These are phyloP conservation scores for Hygrophorus russula DNA, from an alignment of 768 basidiomycete genomes.

Conservation along the genomic window DNA sequence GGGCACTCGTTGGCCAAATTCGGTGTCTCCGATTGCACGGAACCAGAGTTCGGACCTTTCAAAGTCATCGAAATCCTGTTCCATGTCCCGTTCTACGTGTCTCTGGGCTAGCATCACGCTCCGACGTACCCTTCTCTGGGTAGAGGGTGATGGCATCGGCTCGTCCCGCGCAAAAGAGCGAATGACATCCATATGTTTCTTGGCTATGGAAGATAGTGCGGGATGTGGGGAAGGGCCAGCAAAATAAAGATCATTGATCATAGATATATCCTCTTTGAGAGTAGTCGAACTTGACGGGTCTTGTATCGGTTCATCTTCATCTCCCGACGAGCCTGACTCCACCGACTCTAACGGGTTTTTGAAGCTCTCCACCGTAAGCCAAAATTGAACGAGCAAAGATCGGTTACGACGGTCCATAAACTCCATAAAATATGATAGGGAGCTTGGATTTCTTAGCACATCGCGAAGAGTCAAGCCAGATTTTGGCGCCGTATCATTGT, in stretches of 20 bases:
- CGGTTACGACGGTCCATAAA: constrained; percentile 89
- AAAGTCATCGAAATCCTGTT: constrained; percentile 86
- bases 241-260: constrained; percentile 88
- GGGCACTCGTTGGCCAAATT: constrained; percentile 21
- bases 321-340: constrained; percentile 59
- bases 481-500: constrained; percentile 31
- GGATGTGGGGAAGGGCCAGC: constrained; percentile 44
- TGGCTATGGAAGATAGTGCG: constrained; percentile 51
- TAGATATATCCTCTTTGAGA: constrained; percentile 75
- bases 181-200: constrained; percentile 61
- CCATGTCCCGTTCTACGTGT: constrained; percentile 83
- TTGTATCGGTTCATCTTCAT: constrained; percentile 42
- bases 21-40: constrained; percentile 69
- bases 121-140: constrained; percentile 50
- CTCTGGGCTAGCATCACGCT: constrained; percentile 78
- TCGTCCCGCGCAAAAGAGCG: constrained; percentile 50
- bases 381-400: constrained; percentile 87
- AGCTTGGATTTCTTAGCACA: constrained; percentile 78
- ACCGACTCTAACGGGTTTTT: constrained; percentile 89
- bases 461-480: constrained; percentile 58
- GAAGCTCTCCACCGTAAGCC: constrained; percentile 95
- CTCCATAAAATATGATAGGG: constrained; percentile 95
- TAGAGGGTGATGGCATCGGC: constrained; percentile 27
- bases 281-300: constrained; percentile 47
- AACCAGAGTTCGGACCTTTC: constrained; percentile 86